These are phyloP conservation scores for Cladophialophora chaetospira DNA, from an alignment of 2,329 filamentous ascomycete genomes.

Conservation along the genomic window DNA sequence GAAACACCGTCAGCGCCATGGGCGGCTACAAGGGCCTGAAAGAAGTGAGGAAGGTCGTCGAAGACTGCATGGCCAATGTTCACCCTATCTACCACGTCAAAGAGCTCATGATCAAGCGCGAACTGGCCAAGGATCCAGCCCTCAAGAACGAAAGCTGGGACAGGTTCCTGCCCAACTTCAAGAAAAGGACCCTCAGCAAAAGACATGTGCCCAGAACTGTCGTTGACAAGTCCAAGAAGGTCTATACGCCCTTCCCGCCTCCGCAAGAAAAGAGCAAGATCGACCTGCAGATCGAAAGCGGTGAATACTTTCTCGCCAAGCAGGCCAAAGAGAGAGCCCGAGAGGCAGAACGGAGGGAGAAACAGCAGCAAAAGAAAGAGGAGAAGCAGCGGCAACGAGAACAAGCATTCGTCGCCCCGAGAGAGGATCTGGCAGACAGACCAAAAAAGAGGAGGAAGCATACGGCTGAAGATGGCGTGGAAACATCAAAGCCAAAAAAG, in stretches of 20 bases:
- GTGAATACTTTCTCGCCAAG: constrained; percentile 95
- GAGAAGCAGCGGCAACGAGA: constrained; percentile 84
- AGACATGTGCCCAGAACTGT: constrained; percentile 80
- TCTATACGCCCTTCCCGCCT: constrained; percentile 95
- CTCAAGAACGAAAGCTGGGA: constrained; percentile 91
- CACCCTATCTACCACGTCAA: constrained; percentile 93
- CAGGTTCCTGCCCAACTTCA: constrained; percentile 94
- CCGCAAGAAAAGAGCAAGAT: constrained; percentile 98
- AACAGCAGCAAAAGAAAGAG: constrained; percentile 82
- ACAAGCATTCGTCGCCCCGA: constrained; percentile 82
- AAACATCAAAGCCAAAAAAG: constrained; percentile 19
- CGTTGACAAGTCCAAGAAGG: constrained; percentile 90
- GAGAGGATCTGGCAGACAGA: constrained; percentile 68
- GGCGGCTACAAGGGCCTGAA: constrained; percentile 91
- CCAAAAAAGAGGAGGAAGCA: constrained; percentile 43
- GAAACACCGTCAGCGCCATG: constrained; percentile 92
- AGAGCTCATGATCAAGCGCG: constrained; percentile 89
- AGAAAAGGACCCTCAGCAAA: constrained; percentile 86
- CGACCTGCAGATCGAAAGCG: constrained; percentile 94
- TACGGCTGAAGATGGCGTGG: constrained; percentile 14
- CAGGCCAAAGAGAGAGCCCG: constrained; percentile 83
- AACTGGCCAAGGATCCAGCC: constrained; percentile 84
- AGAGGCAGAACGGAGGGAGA: constrained; percentile 77
- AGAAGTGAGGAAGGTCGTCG: constrained; percentile 82
- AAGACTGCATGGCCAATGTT: constrained; percentile 96